Base-by-base conservation (phyloP, 2,329 filamentous ascomycete species). In the Conoideocrella luteorostrata region DNA sequence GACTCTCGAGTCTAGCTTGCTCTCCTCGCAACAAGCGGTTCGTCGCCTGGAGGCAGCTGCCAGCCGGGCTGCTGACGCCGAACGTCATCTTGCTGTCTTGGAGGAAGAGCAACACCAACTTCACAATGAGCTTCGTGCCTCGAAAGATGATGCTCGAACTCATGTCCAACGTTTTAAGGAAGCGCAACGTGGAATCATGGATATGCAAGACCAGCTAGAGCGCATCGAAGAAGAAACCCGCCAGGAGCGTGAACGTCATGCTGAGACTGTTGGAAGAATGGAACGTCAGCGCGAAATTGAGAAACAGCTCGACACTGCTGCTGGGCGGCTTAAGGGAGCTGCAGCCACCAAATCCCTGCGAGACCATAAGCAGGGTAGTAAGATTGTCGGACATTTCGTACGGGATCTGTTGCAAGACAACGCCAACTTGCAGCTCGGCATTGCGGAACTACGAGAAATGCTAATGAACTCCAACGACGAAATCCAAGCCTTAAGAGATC, bases 371-470 rank as follows among this genome's bases (percentile, higher is more conserved):
- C 70, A 69, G 44, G 74, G 78, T 9, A 80, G 73, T 48, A 82
- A 72, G 46, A 88, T 95, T 29, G 88, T 97, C n/a, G 90, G 88
- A 17, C 88, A 94, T 58, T 97, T 98, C 55, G 93, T 98, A 44
- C 88, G 90, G 53, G 93, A 97, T 61, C 86, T 98, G 44, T 71
- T 98, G 15, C 84, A 95, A 56, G 93, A 98, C 62, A 98, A 98
- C 58, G 88, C 90, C 9, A 95, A 88, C 54, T 70, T 98, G 35
- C 93, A 98, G 62, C 76, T 93, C 50, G 89, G 89, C 13, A 94
- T 97, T 47, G 80, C 90, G 41, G 93, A 98, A 67, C 69, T 98
- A 38, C 78, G 90, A 15, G 90, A 95, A 60, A 83, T 98, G 80
- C 74, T 98, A 18, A 77, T 88, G 56, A 89, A 80, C 59, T 95